phyloP scores from a whole-genome alignment of 225 moss, liverwort and hornwort species.

The Physcomitrium patens region DNA sequence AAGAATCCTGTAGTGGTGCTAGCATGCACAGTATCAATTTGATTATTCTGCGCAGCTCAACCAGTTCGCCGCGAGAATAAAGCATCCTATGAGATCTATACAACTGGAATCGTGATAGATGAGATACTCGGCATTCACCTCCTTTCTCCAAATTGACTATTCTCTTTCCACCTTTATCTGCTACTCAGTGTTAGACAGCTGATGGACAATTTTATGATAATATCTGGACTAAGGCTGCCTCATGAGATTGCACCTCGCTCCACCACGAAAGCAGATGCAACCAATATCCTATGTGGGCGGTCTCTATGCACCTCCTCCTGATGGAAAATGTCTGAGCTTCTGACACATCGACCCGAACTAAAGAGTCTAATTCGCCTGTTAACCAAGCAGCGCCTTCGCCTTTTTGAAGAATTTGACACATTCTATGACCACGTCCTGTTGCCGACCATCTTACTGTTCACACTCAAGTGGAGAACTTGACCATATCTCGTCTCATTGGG shows the following conservation, averaged over 20 bases:
- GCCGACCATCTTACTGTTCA: constrained; percentile 4
- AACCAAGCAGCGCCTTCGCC: constrained; percentile 4
- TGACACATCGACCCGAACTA: too few species aligned
- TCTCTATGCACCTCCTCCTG: constrained; percentile 28
- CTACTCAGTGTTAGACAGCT: constrained; percentile 14
- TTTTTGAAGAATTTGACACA: constrained; percentile 30
- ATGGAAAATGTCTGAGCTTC: too few species aligned
- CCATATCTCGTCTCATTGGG: not conserved
- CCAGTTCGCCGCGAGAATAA: constrained; percentile 17
- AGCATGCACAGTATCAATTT: constrained; percentile 2
- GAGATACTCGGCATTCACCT: not conserved
- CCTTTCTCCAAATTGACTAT: constrained; percentile 12
- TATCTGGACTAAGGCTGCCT: constrained; percentile 36
- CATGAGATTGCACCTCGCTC: constrained; percentile 31
- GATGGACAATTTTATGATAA: constrained; percentile 20
- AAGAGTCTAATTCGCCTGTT: constrained; percentile 32
- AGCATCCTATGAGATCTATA: constrained; percentile 25
- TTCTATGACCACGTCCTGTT: constrained; percentile 32
- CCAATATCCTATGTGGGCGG: constrained; percentile 26
- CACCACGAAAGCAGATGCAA: constrained; percentile 11
- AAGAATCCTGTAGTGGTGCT: not conserved
- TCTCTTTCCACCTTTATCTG: not conserved
- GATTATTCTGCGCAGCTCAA: constrained; percentile 21
- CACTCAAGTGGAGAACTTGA: not conserved
- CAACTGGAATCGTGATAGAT: not conserved